Percentiles rank a stretch among this genome's conserved stretches.
These are phyloP conservation scores for Penicillium oxalicum DNA, from an alignment of 2,329 filamentous ascomycete genomes.

Conservation along the genomic window DNA sequence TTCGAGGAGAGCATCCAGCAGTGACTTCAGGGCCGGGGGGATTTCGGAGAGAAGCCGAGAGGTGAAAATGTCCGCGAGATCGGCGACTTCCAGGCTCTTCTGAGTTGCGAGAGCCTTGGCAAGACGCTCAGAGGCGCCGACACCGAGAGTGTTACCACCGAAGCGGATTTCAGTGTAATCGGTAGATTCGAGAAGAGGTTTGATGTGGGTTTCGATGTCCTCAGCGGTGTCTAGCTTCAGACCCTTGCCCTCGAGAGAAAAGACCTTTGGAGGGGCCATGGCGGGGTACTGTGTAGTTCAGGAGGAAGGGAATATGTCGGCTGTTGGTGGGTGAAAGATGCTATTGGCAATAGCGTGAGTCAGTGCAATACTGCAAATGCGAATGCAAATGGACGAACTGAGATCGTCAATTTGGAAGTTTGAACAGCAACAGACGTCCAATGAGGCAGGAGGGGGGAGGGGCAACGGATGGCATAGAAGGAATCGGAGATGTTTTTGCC, in stretches of 20 bases:
- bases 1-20: slow-evolving; percentile 80
- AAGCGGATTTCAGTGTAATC: slow-evolving; percentile 75
- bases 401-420: background rate
- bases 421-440: slow-evolving; percentile 1
- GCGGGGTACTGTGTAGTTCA: slow-evolving; percentile 28
- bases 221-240: slow-evolving; percentile 86
- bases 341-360: no score
- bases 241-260: slow-evolving; percentile 85
- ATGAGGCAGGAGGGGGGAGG: slow-evolving; percentile 6
- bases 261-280: slow-evolving; percentile 56
- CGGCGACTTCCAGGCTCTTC: slow-evolving; percentile 72
- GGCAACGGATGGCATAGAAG: slow-evolving; percentile 7
- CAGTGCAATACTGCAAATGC: no score
- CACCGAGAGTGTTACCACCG: slow-evolving; percentile 85
- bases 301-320: slow-evolving; percentile 8
- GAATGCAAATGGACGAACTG: no score
- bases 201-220: slow-evolving; percentile 80
- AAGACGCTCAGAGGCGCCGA: slow-evolving; percentile 78
- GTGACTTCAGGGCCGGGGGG: slow-evolving; percentile 75
- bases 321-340: background rate
- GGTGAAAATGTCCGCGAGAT: slow-evolving; percentile 97
- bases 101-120: slow-evolving; percentile 79
- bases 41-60: slow-evolving; percentile 90
- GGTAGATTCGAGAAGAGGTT: slow-evolving; percentile 62
- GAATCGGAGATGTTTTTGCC: slow-evolving; percentile 11